A percentile compares a stretch with the other conserved stretches of the same genome.
Evolutionary conservation across 1,284 basidiomycete species (phyloP).

Genomic region (Fereydounia khargensis): DNA sequence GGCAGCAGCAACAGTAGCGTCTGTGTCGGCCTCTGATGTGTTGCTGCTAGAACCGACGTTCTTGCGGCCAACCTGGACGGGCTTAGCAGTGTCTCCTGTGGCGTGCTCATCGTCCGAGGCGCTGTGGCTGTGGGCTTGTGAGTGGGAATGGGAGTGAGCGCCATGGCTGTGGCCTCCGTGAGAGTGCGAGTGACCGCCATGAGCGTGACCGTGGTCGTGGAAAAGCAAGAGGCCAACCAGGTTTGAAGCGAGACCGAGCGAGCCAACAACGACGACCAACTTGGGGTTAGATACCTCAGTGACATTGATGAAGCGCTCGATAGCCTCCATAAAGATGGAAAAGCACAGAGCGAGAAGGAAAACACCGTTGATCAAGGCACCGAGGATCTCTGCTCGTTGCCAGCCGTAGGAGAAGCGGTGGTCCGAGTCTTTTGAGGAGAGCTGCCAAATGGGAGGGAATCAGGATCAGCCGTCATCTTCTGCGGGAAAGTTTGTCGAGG

Average conservation of each 20-base stretch:
- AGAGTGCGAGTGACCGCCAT: slow-evolving; percentile 65
- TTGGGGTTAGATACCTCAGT: slow-evolving; percentile 78
- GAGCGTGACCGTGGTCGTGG: slow-evolving; percentile 64
- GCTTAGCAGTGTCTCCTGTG: slow-evolving; percentile 2
- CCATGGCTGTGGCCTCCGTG: slow-evolving; percentile 60
- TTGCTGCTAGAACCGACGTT: slow-evolving; percentile 3
- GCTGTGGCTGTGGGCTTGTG: slow-evolving; percentile 4
- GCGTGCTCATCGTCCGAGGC: slow-evolving; percentile 7
- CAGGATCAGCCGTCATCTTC: no score
- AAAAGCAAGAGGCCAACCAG: slow-evolving; percentile 91
- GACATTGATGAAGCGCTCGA: slow-evolving; percentile 78
- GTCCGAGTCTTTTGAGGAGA: slow-evolving; percentile 59
- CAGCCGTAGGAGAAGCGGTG: slow-evolving; percentile 84
- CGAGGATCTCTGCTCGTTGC: slow-evolving; percentile 96
- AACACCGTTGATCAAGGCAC: slow-evolving; percentile 82
- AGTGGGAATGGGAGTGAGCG: slow-evolving; percentile 20
- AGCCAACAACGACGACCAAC: slow-evolving; percentile 86
- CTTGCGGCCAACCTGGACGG: slow-evolving; percentile 10
- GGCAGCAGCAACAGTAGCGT: slow-evolving; percentile 5
- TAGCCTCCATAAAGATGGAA: slow-evolving; percentile 88
- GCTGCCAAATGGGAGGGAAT: slow-evolving; percentile 7
- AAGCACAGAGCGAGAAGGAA: slow-evolving; percentile 94
- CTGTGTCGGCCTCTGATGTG: neutral
- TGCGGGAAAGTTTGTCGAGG: no score
- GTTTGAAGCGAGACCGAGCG: slow-evolving; percentile 84